These are phyloP conservation scores for Geotrichum candidum DNA, from an alignment of 1,139 yeast genomes.

Conservation along the genomic window DNA sequence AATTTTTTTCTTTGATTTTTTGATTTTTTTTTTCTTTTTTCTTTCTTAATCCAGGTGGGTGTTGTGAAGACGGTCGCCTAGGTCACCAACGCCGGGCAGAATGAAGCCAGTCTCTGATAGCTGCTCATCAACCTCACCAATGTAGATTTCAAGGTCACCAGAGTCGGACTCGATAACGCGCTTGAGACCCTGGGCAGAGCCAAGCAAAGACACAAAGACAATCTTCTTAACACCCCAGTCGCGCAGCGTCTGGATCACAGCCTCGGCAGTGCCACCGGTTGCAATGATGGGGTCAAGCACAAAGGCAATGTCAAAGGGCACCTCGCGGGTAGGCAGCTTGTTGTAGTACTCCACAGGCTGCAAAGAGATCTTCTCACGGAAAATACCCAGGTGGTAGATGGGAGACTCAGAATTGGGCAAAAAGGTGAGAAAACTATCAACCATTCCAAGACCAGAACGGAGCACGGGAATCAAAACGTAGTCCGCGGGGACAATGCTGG, in stretches of 20 bases:
- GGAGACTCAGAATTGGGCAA: slow-evolving; percentile 32
- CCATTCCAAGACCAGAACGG: slow-evolving; percentile 35
- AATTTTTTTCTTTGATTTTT: too few species aligned
- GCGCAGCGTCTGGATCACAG: slow-evolving; percentile 32
- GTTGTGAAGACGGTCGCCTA: slow-evolving; percentile 32
- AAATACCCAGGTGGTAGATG: slow-evolving; percentile 34
- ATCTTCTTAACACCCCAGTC: slow-evolving; percentile 36
- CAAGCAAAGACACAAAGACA: slow-evolving; percentile 30
- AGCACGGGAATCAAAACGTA: slow-evolving; percentile 32
- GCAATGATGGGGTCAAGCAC: slow-evolving; percentile 37
- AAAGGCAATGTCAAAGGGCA: slow-evolving; percentile 28
- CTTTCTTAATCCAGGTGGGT: slow-evolving; percentile 10
- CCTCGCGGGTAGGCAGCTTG: slow-evolving; percentile 30
- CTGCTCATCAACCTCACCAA: slow-evolving; percentile 31
- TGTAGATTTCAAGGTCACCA: slow-evolving; percentile 28
- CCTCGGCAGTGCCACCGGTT: slow-evolving; percentile 37
- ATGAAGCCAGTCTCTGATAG: slow-evolving; percentile 31
- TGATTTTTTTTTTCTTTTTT: neutral
- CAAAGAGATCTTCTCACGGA: slow-evolving; percentile 32
- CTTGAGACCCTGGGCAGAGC: slow-evolving; percentile 28
- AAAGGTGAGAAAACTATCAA: slow-evolving; percentile 29
- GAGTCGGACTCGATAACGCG: slow-evolving; percentile 23
- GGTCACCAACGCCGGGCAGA: slow-evolving; percentile 36
- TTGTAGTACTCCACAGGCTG: slow-evolving; percentile 37
- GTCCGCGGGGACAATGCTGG: slow-evolving; percentile 22